A percentile compares a stretch with the other conserved stretches of the same genome.
phyloP scores from a whole-genome alignment of 1,139 yeast species.

The Groenewaldozyma auringiensis region DNA sequence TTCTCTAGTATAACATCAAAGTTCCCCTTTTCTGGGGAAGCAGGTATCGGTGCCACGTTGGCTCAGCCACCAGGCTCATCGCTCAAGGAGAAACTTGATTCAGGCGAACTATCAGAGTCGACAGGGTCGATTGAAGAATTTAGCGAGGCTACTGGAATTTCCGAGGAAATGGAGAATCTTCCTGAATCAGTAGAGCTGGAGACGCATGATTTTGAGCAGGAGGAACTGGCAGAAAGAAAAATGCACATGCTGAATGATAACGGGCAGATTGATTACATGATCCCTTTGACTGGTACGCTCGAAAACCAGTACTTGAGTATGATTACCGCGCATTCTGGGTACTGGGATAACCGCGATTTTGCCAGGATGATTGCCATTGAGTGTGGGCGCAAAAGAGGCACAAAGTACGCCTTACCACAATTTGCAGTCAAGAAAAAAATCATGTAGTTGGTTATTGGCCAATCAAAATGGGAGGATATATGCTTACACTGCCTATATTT shows the following conservation, averaged over 20 bases:
- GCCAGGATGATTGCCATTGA: constrained; percentile 37
- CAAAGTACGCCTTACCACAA: constrained; percentile 17
- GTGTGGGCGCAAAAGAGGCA: constrained; percentile 27
- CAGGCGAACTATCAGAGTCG: background rate
- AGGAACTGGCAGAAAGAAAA: constrained; percentile 24
- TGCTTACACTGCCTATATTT: too few species aligned
- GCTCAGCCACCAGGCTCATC: background rate
- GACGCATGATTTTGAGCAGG: constrained; percentile 24
- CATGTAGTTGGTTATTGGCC: background rate
- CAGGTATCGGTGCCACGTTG: background rate
- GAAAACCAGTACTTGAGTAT: constrained; percentile 37
- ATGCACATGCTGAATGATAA: constrained; percentile 33
- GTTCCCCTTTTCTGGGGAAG: constrained; percentile 5
- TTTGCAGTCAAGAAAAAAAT: constrained; percentile 15
- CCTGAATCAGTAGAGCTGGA: constrained; percentile 24
- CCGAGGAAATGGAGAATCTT: constrained; percentile 10
- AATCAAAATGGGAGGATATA: too few species aligned
- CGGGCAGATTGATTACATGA: constrained; percentile 36
- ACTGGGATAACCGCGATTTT: constrained; percentile 37
- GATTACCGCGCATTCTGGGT: constrained; percentile 37
- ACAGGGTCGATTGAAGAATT: background rate
- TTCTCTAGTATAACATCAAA: constrained; percentile 19
- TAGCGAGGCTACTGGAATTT: background rate
- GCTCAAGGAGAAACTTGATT: background rate
- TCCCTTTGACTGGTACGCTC: constrained; percentile 31